Conservation (phyloP, 176 grass and related monocot genomes). For the Puccinellia tenuiflora region DNA sequence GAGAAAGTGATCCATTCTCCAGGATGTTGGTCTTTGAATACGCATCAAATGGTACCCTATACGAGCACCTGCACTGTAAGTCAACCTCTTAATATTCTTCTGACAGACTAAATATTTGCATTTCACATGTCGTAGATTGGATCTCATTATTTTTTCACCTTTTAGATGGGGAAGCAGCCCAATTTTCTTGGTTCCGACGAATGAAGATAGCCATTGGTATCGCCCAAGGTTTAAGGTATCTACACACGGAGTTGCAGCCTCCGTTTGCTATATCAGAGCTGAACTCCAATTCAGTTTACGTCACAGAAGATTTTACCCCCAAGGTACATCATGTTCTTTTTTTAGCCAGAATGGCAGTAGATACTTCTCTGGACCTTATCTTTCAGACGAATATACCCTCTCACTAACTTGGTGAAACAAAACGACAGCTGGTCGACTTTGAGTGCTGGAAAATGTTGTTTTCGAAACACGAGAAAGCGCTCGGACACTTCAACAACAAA, state of each 20-base stretch:
- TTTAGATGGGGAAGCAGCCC: slow-evolving; percentile 76
- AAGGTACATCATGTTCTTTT: slow-evolving; percentile 36
- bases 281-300: slow-evolving; percentile 62
- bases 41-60: slow-evolving; percentile 87
- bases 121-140: not conserved
- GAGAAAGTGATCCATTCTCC: slow-evolving; percentile 84
- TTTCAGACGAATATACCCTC: not conserved
- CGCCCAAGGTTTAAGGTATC: slow-evolving; percentile 65
- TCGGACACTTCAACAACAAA: slow-evolving; percentile 29
- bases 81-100: not conserved
- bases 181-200: slow-evolving; percentile 82
- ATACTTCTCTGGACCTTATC: not conserved
- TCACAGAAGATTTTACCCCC: slow-evolving; percentile 89
- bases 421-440: slow-evolving; percentile 81
- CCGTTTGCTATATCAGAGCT: slow-evolving; percentile 71
- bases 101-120: not conserved
- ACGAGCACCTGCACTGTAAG: slow-evolving; percentile 92
- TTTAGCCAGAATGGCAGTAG: not conserved
- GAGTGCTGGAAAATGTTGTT: slow-evolving; percentile 90
- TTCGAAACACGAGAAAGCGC: slow-evolving; percentile 46
- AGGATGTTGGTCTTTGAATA: slow-evolving; percentile 94
- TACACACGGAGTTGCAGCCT: slow-evolving; percentile 78
- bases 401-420: not conserved
- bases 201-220: slow-evolving; percentile 97
- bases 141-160: not conserved